These are phyloP conservation scores for Dionaea muscipula DNA, from an alignment of 179 eudicot species.

Conservation along the genomic window DNA sequence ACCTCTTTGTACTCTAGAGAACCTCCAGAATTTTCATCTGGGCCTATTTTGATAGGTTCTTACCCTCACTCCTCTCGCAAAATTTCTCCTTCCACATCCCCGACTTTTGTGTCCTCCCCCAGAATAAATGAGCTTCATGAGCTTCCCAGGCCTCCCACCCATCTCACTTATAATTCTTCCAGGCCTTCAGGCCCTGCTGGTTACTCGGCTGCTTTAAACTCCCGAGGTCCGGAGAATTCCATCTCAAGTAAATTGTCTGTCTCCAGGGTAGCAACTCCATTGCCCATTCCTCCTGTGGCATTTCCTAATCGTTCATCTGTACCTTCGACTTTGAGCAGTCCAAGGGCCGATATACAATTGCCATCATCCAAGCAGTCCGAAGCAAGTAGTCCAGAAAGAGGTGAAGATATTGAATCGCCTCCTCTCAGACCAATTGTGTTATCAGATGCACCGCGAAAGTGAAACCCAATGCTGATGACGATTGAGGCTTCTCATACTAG, in stretches of 20 bases:
- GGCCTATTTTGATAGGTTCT: conserved; percentile 48
- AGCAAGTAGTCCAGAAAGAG: conserved; percentile 18
- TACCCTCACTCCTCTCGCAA: conserved; percentile 30
- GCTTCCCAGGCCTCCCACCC: conserved; percentile 85
- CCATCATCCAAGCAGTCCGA: conserved; percentile 26
- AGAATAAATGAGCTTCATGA: conserved; percentile 90
- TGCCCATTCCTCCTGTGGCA: conserved; percentile 50
- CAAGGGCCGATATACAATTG: conserved; percentile 19
- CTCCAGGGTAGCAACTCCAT: conserved; percentile 36
- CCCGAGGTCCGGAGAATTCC: conserved; percentile 32
- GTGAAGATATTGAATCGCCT: conserved; percentile 37
- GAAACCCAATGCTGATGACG: conserved; percentile 8
- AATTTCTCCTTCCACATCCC: conserved; percentile 39
- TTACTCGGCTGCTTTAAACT: conserved; percentile 60
- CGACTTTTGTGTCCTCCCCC: conserved; percentile 49
- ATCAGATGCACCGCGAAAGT: conserved; percentile 19
- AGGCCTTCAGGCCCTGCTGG: conserved; percentile 33
- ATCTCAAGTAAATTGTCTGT: conserved; percentile 19
- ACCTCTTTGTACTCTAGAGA: conserved; percentile 24
- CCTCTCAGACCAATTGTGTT: conserved; percentile 35
- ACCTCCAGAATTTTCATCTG: conserved; percentile 41
- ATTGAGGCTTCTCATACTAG: not conserved
- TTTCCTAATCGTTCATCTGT: conserved; percentile 38
- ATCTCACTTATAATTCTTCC: conserved; percentile 15
- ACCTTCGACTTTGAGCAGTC: conserved; percentile 38